Base-by-base conservation (phyloP, 192 early-diverging fungal genomes). In the Coemansia sp. region DNA sequence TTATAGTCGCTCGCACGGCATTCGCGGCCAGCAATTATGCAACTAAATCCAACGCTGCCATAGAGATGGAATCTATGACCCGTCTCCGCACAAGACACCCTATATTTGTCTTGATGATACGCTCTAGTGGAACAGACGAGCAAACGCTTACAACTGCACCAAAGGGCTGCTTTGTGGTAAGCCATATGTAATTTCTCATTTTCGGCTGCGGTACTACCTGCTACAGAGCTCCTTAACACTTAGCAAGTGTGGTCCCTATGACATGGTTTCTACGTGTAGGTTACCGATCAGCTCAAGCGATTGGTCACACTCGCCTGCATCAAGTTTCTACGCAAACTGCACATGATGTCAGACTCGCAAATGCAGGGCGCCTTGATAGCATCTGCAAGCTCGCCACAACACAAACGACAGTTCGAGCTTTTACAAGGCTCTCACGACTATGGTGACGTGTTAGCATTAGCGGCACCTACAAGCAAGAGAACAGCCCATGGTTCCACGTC, bases 261-360 rank as follows among this genome's bases (percentile, higher is more conserved):
- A 36, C 27, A 36, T 36, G 1, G 3, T 27, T 23, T 23, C 10
- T 23, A 27, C 27, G 15, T 11, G 19, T 53, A 64, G 48, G 63
- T 41, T 15, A n/a, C 67, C 3, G n/a, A 34, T 2, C 68, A 70
- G 17, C 64, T 78, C 29, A 74, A 62, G 38, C 68, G 64, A 17
- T 50, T 79, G 17, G 62, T 79, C 5, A 64, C 51, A 5, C 45
- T 77, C 29, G 75, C 73, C 1, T 83, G 80, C 12, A 63, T 83
- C 19, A 83, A 77, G 42, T 77, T 83, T 66, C 66, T 83, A 15
- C 75, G 75, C 19, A 70, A 72, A 44, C 67, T 72, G 27, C 63
- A 63, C 10, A 32, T 72, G 63, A 62, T 75, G 10, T 66, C 69
- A 15, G 80, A 82, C 29, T 21, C 42, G 5, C 75, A 77, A 27